Percentiles rank a stretch among this genome's conserved stretches.
phyloP scores from a whole-genome alignment of 306 rosid species.

The Glycine soja region DNA sequence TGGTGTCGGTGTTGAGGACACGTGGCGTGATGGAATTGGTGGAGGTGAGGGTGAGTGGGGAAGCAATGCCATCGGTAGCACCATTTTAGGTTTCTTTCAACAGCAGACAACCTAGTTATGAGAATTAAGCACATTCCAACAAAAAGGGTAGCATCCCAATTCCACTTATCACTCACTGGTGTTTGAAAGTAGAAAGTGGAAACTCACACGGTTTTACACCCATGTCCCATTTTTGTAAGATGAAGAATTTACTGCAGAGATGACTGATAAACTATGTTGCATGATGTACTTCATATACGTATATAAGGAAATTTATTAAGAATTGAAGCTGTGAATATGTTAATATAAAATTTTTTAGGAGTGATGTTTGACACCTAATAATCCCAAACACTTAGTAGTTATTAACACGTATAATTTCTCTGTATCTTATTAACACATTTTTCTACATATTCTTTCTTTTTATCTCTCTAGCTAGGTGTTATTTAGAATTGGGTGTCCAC shows the following conservation, averaged over 20 bases:
- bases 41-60: slow-evolving; percentile 55
- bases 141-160: slow-evolving; percentile 41
- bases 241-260: background rate
- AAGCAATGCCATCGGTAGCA: slow-evolving; percentile 74
- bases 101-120: slow-evolving; percentile 54
- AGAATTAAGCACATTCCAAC: slow-evolving; percentile 30
- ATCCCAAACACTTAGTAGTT: too few relatives aligned
- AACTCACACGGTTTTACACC: slow-evolving; percentile 14
- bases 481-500: too few relatives aligned
- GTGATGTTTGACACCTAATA: too few relatives aligned
- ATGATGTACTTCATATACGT: background rate
- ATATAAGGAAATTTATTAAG: background rate
- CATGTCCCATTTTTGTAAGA: background rate
- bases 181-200: slow-evolving; percentile 32
- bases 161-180: slow-evolving; percentile 16
- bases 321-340: background rate
- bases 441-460: too few relatives aligned
- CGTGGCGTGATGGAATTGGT: slow-evolving; percentile 62
- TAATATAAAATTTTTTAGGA: too few relatives aligned
- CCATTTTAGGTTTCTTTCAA: slow-evolving; percentile 58
- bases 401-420: too few relatives aligned
- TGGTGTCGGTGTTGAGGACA: slow-evolving; percentile 71
- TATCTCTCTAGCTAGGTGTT: too few relatives aligned
- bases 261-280: background rate
- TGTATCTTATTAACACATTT: too few relatives aligned